A percentile compares a stretch with the other conserved stretches of the same genome.
Conservation (phyloP, 805 yeast species). For the Candida multigemmis region DNA sequence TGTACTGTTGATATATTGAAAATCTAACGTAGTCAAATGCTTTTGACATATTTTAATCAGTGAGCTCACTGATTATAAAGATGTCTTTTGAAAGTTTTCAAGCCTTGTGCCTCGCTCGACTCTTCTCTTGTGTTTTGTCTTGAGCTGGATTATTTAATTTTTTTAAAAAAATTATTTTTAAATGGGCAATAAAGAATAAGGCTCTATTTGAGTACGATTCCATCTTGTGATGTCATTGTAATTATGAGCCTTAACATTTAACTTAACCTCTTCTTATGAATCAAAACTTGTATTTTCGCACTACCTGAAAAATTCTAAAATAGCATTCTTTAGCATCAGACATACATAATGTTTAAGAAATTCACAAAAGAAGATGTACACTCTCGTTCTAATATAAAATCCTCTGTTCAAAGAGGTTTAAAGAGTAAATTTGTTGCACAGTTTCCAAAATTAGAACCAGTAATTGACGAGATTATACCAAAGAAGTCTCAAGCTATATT, state of each 20-base stretch:
- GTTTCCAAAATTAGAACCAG: conserved; percentile 67
- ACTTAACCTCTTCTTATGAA: not conserved
- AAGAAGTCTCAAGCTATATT: conserved; percentile 76
- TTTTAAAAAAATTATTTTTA: conserved; percentile 6
- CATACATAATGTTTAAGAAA: conserved; percentile 40
- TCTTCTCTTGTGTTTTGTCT: conserved; percentile 20
- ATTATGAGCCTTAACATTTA: conserved; percentile 33
- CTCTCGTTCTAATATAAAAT: conserved; percentile 83
- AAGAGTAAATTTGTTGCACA: conserved; percentile 64
- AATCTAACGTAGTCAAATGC: no score
- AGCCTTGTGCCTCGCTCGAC: conserved; percentile 45
- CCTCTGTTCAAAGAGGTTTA: conserved; percentile 89
- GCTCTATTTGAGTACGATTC: conserved; percentile 38
- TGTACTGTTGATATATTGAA: no score
- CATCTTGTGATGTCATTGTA: conserved; percentile 40
- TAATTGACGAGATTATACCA: conserved; percentile 76
- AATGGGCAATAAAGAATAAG: conserved; percentile 33
- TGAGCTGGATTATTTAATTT: conserved; percentile 33
- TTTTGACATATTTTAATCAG: no score
- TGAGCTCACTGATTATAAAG: not conserved
- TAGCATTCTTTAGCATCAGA: not conserved
- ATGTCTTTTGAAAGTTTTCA: no score
- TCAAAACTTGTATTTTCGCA: not conserved
- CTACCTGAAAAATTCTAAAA: conserved; percentile 2
- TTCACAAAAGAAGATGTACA: conserved; percentile 83